Evolutionary conservation across 306 rosid species (phyloP).

Genomic region (Citrullus colocynthis): DNA sequence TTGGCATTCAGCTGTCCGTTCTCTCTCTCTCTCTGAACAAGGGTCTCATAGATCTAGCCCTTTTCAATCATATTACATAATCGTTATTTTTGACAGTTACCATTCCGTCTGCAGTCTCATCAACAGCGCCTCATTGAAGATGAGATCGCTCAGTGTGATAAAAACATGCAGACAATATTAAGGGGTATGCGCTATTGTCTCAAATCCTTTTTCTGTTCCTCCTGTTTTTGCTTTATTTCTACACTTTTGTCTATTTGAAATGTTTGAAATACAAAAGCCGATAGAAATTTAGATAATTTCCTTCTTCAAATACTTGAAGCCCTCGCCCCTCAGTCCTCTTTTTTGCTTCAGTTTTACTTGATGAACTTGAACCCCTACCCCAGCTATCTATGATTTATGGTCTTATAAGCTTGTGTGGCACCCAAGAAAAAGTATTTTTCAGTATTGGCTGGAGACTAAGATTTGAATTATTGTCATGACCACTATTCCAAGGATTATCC

Average conservation of each 20-base stretch:
- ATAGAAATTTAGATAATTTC: background rate
- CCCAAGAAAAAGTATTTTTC: background rate
- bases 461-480: background rate
- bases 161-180: conserved; percentile 36
- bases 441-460: background rate
- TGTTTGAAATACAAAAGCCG: background rate
- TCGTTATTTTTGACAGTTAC: background rate
- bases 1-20: background rate
- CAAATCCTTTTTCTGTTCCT: background rate
- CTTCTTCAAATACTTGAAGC: background rate
- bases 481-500: background rate
- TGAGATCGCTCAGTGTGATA: conserved; percentile 50
- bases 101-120: conserved; percentile 41
- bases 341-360: background rate
- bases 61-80: background rate
- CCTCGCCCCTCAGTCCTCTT: background rate
- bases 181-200: conserved; percentile 34
- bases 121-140: conserved; percentile 52
- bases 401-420: background rate
- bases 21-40: background rate
- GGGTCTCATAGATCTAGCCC: background rate
- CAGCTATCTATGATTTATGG: background rate
- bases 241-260: background rate
- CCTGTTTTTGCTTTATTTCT: background rate
- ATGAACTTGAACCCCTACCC: background rate